Conservation (phyloP, 352 stramenopile species). For the Pythium scleroteichum region DNA sequence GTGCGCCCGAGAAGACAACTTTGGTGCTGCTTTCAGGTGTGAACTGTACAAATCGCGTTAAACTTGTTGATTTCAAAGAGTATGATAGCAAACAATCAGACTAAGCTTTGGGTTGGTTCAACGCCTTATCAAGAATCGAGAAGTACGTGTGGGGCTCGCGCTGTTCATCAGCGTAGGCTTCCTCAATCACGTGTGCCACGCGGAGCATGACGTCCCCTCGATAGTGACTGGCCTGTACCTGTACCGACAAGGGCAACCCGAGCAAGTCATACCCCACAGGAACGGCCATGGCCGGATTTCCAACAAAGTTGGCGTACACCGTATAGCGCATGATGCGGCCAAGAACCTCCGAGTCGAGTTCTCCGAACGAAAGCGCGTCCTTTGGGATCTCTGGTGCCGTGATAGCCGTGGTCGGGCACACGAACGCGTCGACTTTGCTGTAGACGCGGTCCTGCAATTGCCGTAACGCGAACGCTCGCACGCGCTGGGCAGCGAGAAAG, state of each 20-base stretch:
- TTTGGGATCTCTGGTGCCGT: slow-evolving; percentile 68
- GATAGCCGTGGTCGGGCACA: slow-evolving; percentile 81
- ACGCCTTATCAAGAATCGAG: slow-evolving; percentile 52
- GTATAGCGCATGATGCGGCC: slow-evolving; percentile 81
- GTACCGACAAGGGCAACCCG: slow-evolving; percentile 74
- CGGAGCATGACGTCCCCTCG: slow-evolving; percentile 73
- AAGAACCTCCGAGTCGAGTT: slow-evolving; percentile 57
- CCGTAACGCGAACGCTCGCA: slow-evolving; percentile 80
- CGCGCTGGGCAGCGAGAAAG: slow-evolving; percentile 81
- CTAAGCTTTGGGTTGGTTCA: slow-evolving; percentile 21
- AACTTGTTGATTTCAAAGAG: too few relatives aligned
- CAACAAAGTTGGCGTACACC: slow-evolving; percentile 87
- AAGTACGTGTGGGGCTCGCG: slow-evolving; percentile 64
- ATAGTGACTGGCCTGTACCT: slow-evolving; percentile 79
- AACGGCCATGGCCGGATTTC: slow-evolving; percentile 76
- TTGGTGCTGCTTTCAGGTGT: too few relatives aligned
- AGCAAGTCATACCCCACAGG: slow-evolving; percentile 67
- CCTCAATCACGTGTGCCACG: slow-evolving; percentile 57
- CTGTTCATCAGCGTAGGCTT: slow-evolving; percentile 40
- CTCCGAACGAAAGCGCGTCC: slow-evolving; percentile 44
- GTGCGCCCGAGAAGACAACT: too few relatives aligned
- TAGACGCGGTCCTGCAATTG: slow-evolving; percentile 77
- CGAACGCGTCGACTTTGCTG: slow-evolving; percentile 84
- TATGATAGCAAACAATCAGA: too few relatives aligned
- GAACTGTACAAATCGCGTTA: too few relatives aligned